Percentiles rank a stretch among this genome's conserved stretches.
Conservation (phyloP, 2,329 filamentous ascomycete genomes). For the Paraphaeosphaeria sporulosa region DNA sequence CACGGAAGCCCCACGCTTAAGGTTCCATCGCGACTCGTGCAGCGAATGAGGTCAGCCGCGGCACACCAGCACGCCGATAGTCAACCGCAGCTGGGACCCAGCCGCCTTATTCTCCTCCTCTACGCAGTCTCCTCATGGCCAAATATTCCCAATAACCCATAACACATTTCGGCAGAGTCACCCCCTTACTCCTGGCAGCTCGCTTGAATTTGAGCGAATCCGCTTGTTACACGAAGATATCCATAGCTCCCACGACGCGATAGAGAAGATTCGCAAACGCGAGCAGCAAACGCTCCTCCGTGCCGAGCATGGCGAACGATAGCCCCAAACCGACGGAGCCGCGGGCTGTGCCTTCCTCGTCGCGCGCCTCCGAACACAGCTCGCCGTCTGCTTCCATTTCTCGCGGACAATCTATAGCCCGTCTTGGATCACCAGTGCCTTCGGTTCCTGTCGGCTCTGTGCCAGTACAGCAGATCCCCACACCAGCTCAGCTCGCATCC, state of each 20-base stretch:
- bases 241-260: constrained; percentile 18
- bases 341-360: constrained; percentile 38
- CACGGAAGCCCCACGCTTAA: constrained; percentile 26
- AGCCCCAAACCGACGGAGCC: constrained; percentile 33
- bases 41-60: constrained; percentile 37
- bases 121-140: background rate
- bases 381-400: constrained; percentile 52
- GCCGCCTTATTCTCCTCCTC: constrained; percentile 18
- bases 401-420: constrained; percentile 62
- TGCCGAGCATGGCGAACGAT: constrained; percentile 30
- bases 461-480: constrained; percentile 59
- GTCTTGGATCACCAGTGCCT: constrained; percentile 64
- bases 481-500: constrained; percentile 55
- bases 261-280: background rate
- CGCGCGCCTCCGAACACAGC: constrained; percentile 33
- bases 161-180: background rate
- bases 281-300: background rate
- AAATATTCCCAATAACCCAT: background rate
- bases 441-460: constrained; percentile 55
- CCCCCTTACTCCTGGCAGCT: constrained; percentile 1
- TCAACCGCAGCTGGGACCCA: background rate
- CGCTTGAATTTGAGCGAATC: constrained; percentile 14
- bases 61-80: background rate
- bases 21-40: constrained; percentile 10
- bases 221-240: constrained; percentile 32